These are phyloP conservation scores for Kodamaea jinghongensis DNA, from an alignment of 805 yeast species.

Conservation along the genomic window DNA sequence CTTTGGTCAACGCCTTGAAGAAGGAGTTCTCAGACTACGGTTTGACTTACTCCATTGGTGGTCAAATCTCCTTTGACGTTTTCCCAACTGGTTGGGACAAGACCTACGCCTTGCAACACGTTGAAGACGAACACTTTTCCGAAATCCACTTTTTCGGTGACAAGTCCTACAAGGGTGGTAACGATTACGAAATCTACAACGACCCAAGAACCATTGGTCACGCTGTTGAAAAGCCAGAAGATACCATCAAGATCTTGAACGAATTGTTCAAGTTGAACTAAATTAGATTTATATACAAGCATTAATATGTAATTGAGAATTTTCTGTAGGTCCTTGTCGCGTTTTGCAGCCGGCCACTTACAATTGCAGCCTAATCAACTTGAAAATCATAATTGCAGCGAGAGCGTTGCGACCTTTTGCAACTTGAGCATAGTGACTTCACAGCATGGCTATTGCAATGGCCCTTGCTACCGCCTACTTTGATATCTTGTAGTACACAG, in stretches of 20 bases:
- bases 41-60: slow-evolving; percentile 96
- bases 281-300: slow-evolving; percentile 4
- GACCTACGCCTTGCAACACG: slow-evolving; percentile 95
- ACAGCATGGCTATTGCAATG: too few species aligned
- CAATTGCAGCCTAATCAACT: too few species aligned
- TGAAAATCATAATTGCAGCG: too few species aligned
- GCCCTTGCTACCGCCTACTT: too few species aligned
- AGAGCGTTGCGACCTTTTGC: too few species aligned
- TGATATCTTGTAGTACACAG: slow-evolving; percentile 50
- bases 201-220: slow-evolving; percentile 96
- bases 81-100: slow-evolving; percentile 99
- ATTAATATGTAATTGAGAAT: not conserved
- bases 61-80: slow-evolving; percentile 98
- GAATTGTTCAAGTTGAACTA: slow-evolving; percentile 64
- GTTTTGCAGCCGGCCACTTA: too few species aligned
- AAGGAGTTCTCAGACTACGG: slow-evolving; percentile 78
- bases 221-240: slow-evolving; percentile 84
- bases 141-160: slow-evolving; percentile 98
- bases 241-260: slow-evolving; percentile 80
- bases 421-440: too few species aligned
- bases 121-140: slow-evolving; percentile 77
- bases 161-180: slow-evolving; percentile 96
- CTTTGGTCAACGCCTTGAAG: slow-evolving; percentile 80
- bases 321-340: too few species aligned
- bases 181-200: slow-evolving; percentile 93